These are phyloP conservation scores for Arbutus unedo DNA, from an alignment of 148 eudicot genomes.

Conservation along the genomic window DNA sequence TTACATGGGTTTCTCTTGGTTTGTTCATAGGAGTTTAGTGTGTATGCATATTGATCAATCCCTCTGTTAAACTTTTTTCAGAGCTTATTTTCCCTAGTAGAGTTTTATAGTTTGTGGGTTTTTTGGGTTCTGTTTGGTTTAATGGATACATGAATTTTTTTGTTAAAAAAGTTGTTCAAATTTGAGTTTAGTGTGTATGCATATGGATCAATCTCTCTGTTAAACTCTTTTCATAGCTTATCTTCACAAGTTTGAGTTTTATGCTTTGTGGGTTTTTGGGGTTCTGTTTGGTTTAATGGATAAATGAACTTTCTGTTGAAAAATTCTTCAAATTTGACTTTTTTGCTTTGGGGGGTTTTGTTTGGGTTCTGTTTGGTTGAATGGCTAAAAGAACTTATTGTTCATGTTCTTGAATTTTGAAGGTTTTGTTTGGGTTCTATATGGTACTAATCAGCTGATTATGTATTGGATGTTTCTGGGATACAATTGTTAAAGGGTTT, in stretches of 20 bases:
- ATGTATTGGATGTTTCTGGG: neutral
- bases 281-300: neutral
- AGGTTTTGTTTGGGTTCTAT: too few species aligned
- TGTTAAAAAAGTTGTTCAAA: too few species aligned
- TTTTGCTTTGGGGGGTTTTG: too few species aligned
- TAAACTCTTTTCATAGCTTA: neutral
- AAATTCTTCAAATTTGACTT: too few species aligned
- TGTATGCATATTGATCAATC: too few species aligned
- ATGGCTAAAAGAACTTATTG: neutral
- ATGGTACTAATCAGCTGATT: neutral
- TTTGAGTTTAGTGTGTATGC: too few species aligned
- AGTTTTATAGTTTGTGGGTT: neutral
- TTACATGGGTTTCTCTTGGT: too few species aligned
- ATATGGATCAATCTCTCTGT: neutral
- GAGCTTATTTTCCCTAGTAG: neutral
- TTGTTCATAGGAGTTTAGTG: too few species aligned
- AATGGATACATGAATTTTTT: neutral
- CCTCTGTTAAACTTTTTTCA: too few species aligned
- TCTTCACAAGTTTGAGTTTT: neutral
- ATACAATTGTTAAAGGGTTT: slow-evolving; percentile 46
- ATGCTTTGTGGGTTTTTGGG: slow-evolving; percentile 3
- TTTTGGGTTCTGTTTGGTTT: neutral
- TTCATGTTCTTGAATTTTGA: neutral
- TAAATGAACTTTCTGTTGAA: too few species aligned
- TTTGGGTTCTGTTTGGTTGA: too few species aligned